Evolutionary conservation across 1,284 basidiomycete genomes (phyloP), one percentile per base, ranked within the genome.

Genomic region (Apiotrichum montevideense): DNA sequence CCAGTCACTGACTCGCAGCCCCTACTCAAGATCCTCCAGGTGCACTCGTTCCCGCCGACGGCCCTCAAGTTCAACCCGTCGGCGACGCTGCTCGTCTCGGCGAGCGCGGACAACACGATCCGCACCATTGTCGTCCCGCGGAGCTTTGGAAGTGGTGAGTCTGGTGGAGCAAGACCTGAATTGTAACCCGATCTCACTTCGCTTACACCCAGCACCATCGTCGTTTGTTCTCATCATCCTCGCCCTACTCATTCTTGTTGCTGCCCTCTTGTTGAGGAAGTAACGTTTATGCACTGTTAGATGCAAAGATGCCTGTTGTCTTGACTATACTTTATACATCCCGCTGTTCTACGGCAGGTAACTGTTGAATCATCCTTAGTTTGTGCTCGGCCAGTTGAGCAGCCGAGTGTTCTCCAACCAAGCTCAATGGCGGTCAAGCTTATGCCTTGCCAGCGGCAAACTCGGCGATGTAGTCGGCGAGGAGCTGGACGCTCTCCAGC

Each of bases 41-140:
- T 94, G 0, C 96, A 98, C 75, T 90, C 93, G 62, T 95, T 98
- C 73, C 91, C 96, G 3, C 85, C 91, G 1, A 98, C 95, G 0
- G 86, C 87, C 1, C 77, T 98, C 55, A 83, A 83, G 56, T 98
- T 98, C 79, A 94, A 88, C 71, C 87, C 91, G 0, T 80, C 84
- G 4, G 87, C 87, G 13, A 84, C 80, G 15, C 66, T 94, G n/a
- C 82, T 98, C n/a, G 82, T 93, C 29, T 92, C 90, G 5, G 93
- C 88, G 4, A 92, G 91, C 67, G 89, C 90, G 5, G 95, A 98
- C 76, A 94, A 90, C 72, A 86, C 87, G 2, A 79, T 98, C 32
- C 85, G 95, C 33, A 79, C 94, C 46, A 83, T 96, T 46, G 82
- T 82, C 21, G 83, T 96, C 37, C 91, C 91, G 3, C 58, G 69